Conservation (phyloP, 2,329 filamentous ascomycete genomes). For the Cercospora nicotianae region DNA sequence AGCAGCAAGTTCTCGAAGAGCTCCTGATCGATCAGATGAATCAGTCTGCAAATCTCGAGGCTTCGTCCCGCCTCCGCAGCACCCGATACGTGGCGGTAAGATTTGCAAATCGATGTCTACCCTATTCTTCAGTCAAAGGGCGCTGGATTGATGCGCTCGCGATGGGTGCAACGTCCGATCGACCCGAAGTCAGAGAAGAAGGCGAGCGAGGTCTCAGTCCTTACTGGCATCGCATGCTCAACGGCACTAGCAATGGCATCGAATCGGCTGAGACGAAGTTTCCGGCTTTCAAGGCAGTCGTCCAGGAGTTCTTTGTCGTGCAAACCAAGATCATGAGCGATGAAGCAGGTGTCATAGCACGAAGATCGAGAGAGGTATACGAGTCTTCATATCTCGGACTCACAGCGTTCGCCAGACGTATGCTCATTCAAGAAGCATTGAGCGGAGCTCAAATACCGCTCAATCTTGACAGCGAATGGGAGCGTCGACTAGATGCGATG, state of each 20-base stretch:
- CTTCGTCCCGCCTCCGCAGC: slow-evolving; percentile 53
- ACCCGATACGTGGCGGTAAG: slow-evolving; percentile 80
- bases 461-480: slow-evolving; percentile 74
- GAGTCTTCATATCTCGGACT: slow-evolving; percentile 31
- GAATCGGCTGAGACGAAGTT: slow-evolving; percentile 37
- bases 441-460: slow-evolving; percentile 41
- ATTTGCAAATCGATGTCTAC: slow-evolving; percentile 85
- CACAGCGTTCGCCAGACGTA: slow-evolving; percentile 47
- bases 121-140: slow-evolving; percentile 73
- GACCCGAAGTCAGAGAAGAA: slow-evolving; percentile 84
- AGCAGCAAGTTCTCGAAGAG: slow-evolving; percentile 49
- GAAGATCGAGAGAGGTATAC: slow-evolving; percentile 24
- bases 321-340: slow-evolving; percentile 31
- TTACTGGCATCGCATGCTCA: slow-evolving; percentile 67
- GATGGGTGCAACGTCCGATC: slow-evolving; percentile 65
- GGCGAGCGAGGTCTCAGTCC: slow-evolving; percentile 83
- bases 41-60: slow-evolving; percentile 36
- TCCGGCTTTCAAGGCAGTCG: slow-evolving; percentile 49
- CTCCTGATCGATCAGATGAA: slow-evolving; percentile 64
- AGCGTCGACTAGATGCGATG: slow-evolving; percentile 71
- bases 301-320: slow-evolving; percentile 48
- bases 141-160: slow-evolving; percentile 89
- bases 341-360: slow-evolving; percentile 29
- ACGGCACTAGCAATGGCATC: slow-evolving; percentile 41
- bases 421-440: slow-evolving; percentile 61